Evolutionary conservation across 2,329 filamentous ascomycete genomes (phyloP).

Genomic region (Reticulascus tulasneorum): DNA sequence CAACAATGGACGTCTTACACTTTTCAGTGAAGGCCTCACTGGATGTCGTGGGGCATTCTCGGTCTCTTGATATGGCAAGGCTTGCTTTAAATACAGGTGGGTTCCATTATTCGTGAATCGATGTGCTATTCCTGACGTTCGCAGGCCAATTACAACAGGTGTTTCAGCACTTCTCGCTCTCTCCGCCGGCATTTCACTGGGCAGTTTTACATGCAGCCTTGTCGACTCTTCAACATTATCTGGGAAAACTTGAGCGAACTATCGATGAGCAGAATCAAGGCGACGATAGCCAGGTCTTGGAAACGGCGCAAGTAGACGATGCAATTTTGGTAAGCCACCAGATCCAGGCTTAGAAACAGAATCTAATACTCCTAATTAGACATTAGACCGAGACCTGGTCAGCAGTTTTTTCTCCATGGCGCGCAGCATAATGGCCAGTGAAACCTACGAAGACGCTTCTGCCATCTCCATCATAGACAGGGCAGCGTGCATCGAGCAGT

Average conservation of each 20-base stretch:
- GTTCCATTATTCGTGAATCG: constrained; percentile 5
- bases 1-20: constrained; percentile 49
- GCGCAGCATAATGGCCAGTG: constrained; percentile 29
- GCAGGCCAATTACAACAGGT: constrained; percentile 46
- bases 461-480: constrained; percentile 8
- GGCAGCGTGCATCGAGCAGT: constrained; percentile 37
- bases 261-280: constrained; percentile 33
- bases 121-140: constrained; percentile 11
- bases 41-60: constrained; percentile 45
- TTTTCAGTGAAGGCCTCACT: constrained; percentile 45
- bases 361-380: constrained; percentile 18
- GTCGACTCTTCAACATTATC: constrained; percentile 43
- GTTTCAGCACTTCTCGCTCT: constrained; percentile 43
- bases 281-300: constrained; percentile 32
- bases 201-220: constrained; percentile 39
- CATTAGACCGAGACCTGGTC: constrained; percentile 47
- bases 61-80: constrained; percentile 41
- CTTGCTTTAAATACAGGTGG: constrained; percentile 44
- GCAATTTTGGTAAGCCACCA: constrained; percentile 34
- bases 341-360: too few relatives aligned
- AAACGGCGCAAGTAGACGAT: constrained; percentile 42
- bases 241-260: constrained; percentile 38
- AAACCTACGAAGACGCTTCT: constrained; percentile 9
- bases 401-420: constrained; percentile 45
- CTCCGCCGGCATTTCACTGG: constrained; percentile 44